phyloP scores from a whole-genome alignment of 1,139 yeast species.

The Diutina mesorugosa region DNA sequence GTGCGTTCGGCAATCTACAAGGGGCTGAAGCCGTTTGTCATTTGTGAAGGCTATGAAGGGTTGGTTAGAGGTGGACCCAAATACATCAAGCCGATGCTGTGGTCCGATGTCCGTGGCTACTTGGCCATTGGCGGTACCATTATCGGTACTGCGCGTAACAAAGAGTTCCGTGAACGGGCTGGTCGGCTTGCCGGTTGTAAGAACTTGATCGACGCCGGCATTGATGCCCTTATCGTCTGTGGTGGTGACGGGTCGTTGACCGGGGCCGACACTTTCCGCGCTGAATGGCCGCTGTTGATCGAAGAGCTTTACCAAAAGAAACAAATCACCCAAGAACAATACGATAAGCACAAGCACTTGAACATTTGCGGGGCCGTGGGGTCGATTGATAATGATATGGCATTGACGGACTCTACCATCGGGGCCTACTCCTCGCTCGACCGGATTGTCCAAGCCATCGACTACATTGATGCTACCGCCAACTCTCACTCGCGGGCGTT shows the following conservation, averaged over 20 bases:
- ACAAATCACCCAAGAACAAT: slow-evolving; percentile 37
- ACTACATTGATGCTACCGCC: slow-evolving; percentile 76
- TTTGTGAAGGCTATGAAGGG: slow-evolving; percentile 73
- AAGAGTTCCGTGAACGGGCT: slow-evolving; percentile 51
- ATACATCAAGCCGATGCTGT: slow-evolving; percentile 49
- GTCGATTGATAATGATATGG: slow-evolving; percentile 77
- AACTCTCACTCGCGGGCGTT: slow-evolving; percentile 75
- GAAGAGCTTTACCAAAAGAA: slow-evolving; percentile 42
- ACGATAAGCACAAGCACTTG: slow-evolving; percentile 39
- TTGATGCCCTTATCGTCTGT: slow-evolving; percentile 69
- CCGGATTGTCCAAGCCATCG: slow-evolving; percentile 66
- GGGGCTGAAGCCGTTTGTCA: slow-evolving; percentile 62
- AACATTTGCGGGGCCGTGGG: slow-evolving; percentile 74
- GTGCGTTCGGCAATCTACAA: slow-evolving; percentile 61
- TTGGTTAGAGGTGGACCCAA: slow-evolving; percentile 54
- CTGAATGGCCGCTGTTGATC: slow-evolving; percentile 69
- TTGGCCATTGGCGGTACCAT: slow-evolving; percentile 68
- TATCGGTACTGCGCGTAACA: slow-evolving; percentile 71
- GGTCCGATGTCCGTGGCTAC: slow-evolving; percentile 73
- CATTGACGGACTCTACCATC: slow-evolving; percentile 70
- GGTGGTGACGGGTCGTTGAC: slow-evolving; percentile 84
- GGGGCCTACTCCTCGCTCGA: slow-evolving; percentile 73
- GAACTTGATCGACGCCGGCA: slow-evolving; percentile 58
- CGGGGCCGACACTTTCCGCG: slow-evolving; percentile 69
- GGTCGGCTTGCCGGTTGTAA: slow-evolving; percentile 60